Percentiles rank a stretch among this genome's conserved stretches.
These are phyloP conservation scores for Graphilbum sp. DNA, from an alignment of 2,329 filamentous ascomycete species.

Conservation along the genomic window DNA sequence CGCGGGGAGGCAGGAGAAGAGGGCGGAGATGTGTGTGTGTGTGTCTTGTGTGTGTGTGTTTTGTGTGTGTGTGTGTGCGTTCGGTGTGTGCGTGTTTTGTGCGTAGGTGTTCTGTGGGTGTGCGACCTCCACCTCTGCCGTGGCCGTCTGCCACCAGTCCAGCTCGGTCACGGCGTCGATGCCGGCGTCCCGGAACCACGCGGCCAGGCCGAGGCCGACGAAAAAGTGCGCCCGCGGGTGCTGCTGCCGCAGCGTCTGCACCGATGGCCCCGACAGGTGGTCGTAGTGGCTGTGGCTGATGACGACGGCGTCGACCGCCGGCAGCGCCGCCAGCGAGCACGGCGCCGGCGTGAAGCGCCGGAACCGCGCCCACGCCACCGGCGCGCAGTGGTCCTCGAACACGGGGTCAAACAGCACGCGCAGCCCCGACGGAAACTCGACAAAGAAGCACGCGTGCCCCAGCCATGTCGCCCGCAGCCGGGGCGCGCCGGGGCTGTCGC, in stretches of 20 bases:
- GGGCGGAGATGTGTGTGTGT: slow-evolving; percentile 57
- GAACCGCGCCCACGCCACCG: slow-evolving; percentile 51
- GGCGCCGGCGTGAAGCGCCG: slow-evolving; percentile 65
- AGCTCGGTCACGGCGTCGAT: slow-evolving; percentile 69
- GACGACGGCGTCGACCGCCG: slow-evolving; percentile 57
- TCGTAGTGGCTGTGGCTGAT: slow-evolving; percentile 92
- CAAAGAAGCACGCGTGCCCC: slow-evolving; percentile 84
- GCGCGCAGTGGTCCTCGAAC: slow-evolving; percentile 75
- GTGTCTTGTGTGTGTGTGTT: too few species aligned
- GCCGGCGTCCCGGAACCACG: slow-evolving; percentile 61
- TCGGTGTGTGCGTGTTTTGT: neutral
- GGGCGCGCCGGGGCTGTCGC: slow-evolving; percentile 15
- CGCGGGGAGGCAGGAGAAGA: slow-evolving; percentile 63
- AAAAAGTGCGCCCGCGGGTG: slow-evolving; percentile 78
- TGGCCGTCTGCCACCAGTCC: slow-evolving; percentile 86
- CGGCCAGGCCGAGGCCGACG: slow-evolving; percentile 65
- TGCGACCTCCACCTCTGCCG: slow-evolving; percentile 46
- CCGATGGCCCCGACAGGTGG: slow-evolving; percentile 64
- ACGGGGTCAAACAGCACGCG: slow-evolving; percentile 89
- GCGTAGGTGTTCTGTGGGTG: too few species aligned
- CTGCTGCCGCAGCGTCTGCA: slow-evolving; percentile 50
- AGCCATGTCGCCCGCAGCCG: slow-evolving; percentile 77
- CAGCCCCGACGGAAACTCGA: slow-evolving; percentile 75
- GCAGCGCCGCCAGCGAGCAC: slow-evolving; percentile 63
- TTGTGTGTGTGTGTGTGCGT: too few species aligned